These are phyloP conservation scores for Teratosphaeria pseudoeucalypti DNA, from an alignment of 2,329 filamentous ascomycete genomes.

Conservation along the genomic window DNA sequence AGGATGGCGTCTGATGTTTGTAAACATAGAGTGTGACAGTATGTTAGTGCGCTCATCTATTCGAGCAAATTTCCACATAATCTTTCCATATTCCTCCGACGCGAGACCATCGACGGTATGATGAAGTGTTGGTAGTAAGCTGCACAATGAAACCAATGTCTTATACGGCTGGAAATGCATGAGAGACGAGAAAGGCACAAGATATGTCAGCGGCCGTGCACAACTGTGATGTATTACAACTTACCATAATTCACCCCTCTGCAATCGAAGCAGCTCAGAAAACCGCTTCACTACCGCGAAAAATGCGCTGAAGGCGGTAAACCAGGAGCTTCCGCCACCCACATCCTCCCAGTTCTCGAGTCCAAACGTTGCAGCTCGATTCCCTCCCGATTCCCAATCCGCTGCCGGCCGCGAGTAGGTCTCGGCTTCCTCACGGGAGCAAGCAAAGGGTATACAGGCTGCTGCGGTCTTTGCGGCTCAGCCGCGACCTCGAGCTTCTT, in stretches of 20 bases:
- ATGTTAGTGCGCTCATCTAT: too few species aligned
- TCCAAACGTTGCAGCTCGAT: neutral
- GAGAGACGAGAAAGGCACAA: neutral
- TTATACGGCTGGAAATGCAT: too few species aligned
- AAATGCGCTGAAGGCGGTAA: neutral
- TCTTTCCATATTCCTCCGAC: too few species aligned
- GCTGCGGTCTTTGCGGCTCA: neutral
- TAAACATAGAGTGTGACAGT: too few species aligned
- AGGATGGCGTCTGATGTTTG: too few species aligned
- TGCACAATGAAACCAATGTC: too few species aligned
- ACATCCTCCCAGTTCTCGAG: neutral
- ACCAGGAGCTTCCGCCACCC: neutral
- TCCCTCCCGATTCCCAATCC: neutral
- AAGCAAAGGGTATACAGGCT: neutral
- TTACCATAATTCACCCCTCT: neutral
- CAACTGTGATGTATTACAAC: neutral
- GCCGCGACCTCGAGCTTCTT: neutral
- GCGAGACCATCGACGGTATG: too few species aligned
- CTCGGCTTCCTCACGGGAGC: neutral
- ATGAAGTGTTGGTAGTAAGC: too few species aligned
- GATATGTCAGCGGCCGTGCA: neutral
- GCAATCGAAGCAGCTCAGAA: neutral
- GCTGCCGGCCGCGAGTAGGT: neutral
- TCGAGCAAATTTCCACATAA: too few species aligned
- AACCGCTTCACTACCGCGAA: too few species aligned